phyloP scores from a whole-genome alignment of 1,139 yeast genomes.

The Yamadazyma taylorii region DNA sequence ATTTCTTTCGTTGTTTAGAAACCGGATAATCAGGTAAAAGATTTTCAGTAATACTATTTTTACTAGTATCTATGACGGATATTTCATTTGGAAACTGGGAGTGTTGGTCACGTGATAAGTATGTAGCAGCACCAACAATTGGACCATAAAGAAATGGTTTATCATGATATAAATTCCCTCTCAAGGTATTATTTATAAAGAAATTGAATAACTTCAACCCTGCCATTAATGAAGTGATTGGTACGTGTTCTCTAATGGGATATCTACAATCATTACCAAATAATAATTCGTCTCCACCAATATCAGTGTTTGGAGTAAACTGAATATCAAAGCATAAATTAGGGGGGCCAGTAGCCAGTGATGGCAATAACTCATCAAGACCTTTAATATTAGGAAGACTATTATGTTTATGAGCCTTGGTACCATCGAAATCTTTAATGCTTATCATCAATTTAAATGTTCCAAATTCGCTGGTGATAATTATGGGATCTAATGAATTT shows the following conservation, averaged over 20 bases:
- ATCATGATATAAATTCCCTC: conserved; percentile 59
- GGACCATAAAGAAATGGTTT: conserved; percentile 61
- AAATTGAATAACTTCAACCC: conserved; percentile 53
- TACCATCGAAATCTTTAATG: conserved; percentile 45
- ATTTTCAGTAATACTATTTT: conserved; percentile 18
- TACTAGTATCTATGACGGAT: conserved; percentile 1
- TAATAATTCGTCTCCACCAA: conserved; percentile 48
- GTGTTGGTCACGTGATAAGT: conserved; percentile 13
- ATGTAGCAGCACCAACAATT: conserved; percentile 54
- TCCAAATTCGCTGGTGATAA: conserved; percentile 38
- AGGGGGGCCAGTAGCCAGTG: conserved; percentile 24
- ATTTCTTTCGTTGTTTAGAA: conserved; percentile 29
- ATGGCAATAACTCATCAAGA: conserved; percentile 2
- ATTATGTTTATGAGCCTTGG: conserved; percentile 31
- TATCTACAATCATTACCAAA: conserved; percentile 67
- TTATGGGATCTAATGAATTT: conserved; percentile 36
- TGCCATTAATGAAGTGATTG: conserved; percentile 38
- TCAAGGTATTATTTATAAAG: conserved; percentile 62
- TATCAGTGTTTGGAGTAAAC: conserved; percentile 36
- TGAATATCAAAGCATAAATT: conserved; percentile 32
- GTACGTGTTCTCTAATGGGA: conserved; percentile 55
- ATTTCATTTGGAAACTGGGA: conserved; percentile 3
- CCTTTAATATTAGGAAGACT: conserved; percentile 25
- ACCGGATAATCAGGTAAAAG: conserved; percentile 23
- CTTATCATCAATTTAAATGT: conserved; percentile 31